Evolutionary conservation across 805 yeast genomes (phyloP).

Genomic region (Zygotorulaspora sp.): DNA sequence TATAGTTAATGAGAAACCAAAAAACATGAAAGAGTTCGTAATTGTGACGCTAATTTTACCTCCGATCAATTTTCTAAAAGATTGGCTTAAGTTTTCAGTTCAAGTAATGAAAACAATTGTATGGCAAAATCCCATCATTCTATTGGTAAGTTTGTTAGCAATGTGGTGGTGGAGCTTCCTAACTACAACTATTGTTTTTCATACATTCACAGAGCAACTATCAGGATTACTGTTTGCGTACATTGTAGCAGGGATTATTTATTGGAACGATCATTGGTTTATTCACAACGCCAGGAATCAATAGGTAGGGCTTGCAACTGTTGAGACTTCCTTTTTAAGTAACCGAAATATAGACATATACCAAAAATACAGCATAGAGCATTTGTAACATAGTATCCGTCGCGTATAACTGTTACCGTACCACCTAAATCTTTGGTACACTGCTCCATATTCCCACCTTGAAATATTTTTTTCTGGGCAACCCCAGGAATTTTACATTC

Average conservation of each 20-base stretch:
- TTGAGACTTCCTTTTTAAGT: constrained; percentile 59
- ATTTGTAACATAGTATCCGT: constrained; percentile 84
- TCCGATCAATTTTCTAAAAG: constrained; percentile 6
- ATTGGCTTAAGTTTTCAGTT: constrained; percentile 4
- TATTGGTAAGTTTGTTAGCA: constrained; percentile 35
- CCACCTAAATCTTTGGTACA: constrained; percentile 45
- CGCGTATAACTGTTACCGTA: constrained; percentile 47
- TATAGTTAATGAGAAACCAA: constrained; percentile 9
- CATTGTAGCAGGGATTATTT: constrained; percentile 31
- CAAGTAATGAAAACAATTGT: constrained; percentile 10
- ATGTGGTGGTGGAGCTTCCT: constrained; percentile 87
- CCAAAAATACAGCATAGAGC: constrained; percentile 68
- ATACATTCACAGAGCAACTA: constrained; percentile 68
- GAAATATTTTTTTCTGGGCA: constrained; percentile 8
- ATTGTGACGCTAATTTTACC: constrained; percentile 13
- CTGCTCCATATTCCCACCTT: constrained; percentile 14
- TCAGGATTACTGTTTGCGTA: constrained; percentile 66
- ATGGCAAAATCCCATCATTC: constrained; percentile 28
- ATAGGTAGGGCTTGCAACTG: constrained; percentile 68
- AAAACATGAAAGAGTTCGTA: constrained; percentile 4
- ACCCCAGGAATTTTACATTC: constrained; percentile 44
- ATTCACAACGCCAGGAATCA: constrained; percentile 61
- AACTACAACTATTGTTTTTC: constrained; percentile 81
- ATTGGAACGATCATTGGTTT: constrained; percentile 19
- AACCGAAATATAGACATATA: constrained; percentile 53